phyloP scores from a whole-genome alignment of 176 grass and related monocot species.

The Lolium perenne region DNA sequence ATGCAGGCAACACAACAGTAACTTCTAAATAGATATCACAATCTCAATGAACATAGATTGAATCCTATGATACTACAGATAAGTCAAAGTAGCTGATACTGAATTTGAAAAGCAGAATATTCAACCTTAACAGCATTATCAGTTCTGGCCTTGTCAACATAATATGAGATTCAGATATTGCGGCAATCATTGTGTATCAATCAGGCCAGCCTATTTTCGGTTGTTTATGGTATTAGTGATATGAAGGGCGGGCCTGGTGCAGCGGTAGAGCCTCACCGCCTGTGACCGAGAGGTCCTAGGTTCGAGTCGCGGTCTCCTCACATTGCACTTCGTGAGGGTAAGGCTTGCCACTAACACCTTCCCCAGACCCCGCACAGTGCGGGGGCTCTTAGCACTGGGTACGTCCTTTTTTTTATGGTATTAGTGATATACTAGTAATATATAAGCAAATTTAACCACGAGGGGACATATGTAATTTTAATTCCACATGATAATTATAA shows the following conservation, averaged over 20 bases:
- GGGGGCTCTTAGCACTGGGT: no score
- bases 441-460: neutral
- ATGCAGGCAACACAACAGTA: neutral
- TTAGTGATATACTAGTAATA: neutral
- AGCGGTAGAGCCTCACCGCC: no score
- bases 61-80: conserved; percentile 14
- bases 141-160: neutral
- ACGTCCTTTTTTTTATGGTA: no score
- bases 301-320: no score
- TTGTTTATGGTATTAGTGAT: conserved; percentile 33
- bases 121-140: conserved; percentile 20
- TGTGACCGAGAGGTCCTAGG: no score
- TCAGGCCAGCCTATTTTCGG: neutral
- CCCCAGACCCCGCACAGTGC: no score
- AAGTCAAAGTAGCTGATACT: conserved; percentile 2
- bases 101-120: conserved; percentile 1
- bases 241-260: no score
- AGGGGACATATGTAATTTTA: neutral
- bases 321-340: no score
- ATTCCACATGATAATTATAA: conserved; percentile 19
- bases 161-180: neutral
- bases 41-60: neutral
- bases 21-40: neutral
- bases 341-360: no score
- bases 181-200: conserved; percentile 19